Conservation (phyloP, 495 filamentous ascomycete genomes). For the Penicillium paxilli region DNA sequence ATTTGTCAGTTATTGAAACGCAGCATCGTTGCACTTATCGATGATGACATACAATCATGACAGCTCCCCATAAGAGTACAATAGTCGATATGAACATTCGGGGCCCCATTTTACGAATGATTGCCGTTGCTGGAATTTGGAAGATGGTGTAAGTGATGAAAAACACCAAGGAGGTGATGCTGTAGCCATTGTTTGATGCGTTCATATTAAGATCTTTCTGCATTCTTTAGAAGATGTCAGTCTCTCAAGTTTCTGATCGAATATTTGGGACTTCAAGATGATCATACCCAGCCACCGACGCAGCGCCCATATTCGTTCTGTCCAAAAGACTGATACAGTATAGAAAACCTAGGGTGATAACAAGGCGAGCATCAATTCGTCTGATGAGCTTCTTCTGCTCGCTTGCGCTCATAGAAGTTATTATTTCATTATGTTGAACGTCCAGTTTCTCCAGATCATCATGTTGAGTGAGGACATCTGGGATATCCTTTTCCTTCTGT, state of each 20-base stretch:
- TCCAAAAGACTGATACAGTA: constrained; percentile 10
- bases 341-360: constrained; percentile 5
- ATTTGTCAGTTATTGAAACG: no score
- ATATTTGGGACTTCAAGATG: background rate
- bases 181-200: constrained; percentile 7
- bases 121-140: constrained; percentile 34
- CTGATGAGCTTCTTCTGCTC: constrained; percentile 10
- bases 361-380: constrained; percentile 4
- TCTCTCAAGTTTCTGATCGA: background rate
- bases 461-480: background rate
- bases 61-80: background rate
- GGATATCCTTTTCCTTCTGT: background rate
- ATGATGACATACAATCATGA: background rate
- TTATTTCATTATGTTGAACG: constrained; percentile 2
- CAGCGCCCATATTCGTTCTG: constrained; percentile 6
- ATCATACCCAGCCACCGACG: constrained; percentile 7
- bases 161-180: constrained; percentile 8
- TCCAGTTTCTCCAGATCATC: background rate
- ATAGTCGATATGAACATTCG: constrained; percentile 40
- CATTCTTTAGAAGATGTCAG: background rate
- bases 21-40: no score
- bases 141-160: constrained; percentile 19
- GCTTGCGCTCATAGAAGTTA: background rate
- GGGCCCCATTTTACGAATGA: constrained; percentile 57
- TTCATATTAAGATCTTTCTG: constrained; percentile 8